A percentile compares a stretch with the other conserved stretches of the same genome.
Conservation (phyloP, 352 stramenopile genomes). For the Pythium biforme region DNA sequence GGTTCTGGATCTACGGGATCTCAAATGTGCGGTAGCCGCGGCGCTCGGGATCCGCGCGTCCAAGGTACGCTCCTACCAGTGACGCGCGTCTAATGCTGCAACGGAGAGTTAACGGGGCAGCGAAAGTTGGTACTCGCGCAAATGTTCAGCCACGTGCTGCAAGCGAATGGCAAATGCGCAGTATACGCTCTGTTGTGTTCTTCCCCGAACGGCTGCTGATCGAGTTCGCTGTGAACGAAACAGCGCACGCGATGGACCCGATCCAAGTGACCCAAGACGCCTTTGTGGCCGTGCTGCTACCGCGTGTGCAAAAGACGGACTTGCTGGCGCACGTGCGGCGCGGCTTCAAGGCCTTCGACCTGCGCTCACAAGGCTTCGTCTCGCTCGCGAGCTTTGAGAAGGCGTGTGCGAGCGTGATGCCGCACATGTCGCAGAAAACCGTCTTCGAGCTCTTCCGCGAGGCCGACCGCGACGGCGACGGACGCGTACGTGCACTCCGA, state of each 20-base stretch:
- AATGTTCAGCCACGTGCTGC: constrained; percentile 35
- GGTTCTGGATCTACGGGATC: constrained; percentile 37
- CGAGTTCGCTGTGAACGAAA: neutral
- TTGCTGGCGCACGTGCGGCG: constrained; percentile 54
- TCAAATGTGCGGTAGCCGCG: constrained; percentile 72
- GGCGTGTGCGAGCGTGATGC: constrained; percentile 41
- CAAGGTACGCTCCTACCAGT: constrained; percentile 23
- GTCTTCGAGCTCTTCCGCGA: constrained; percentile 43
- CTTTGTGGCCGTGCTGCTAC: constrained; percentile 33
- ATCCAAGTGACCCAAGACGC: constrained; percentile 26
- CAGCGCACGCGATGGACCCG: constrained; percentile 1
- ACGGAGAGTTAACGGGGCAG: neutral
- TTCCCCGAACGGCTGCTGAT: neutral
- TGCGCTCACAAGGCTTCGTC: constrained; percentile 60
- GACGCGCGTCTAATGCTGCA: too few relatives aligned
- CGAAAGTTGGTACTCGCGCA: constrained; percentile 55
- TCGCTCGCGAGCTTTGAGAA: constrained; percentile 54
- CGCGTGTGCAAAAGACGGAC: constrained; percentile 42
- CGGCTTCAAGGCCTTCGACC: constrained; percentile 65
- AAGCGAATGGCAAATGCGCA: neutral
- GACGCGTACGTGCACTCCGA: constrained; percentile 43
- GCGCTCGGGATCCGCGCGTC: constrained; percentile 62
- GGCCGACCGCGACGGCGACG: constrained; percentile 58
- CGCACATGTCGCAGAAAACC: constrained; percentile 35
- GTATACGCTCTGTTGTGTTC: too few relatives aligned